phyloP scores from a whole-genome alignment of 116 monocot genomes.

The Thalassia testudinum region DNA sequence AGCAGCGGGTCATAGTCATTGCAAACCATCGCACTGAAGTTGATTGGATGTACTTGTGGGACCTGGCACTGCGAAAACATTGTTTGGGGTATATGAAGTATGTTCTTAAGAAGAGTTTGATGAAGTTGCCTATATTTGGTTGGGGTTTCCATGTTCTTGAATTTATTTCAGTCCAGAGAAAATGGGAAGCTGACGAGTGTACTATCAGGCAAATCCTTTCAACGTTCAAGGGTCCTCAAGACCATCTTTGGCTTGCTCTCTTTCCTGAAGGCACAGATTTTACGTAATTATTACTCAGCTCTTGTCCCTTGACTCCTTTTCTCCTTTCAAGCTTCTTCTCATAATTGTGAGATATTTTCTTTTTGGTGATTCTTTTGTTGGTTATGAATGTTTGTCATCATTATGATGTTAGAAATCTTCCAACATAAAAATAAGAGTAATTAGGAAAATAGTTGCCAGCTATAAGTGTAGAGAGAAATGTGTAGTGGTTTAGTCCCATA shows the following conservation, averaged over 20 bases:
- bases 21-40: slow-evolving; percentile 96
- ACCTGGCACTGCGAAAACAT: slow-evolving; percentile 83
- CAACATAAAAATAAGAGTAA: too few relatives aligned
- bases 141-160: slow-evolving; percentile 96
- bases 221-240: slow-evolving; percentile 40
- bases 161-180: slow-evolving; percentile 91
- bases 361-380: too few relatives aligned
- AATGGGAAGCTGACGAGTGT: slow-evolving; percentile 78
- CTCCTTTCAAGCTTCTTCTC: too few relatives aligned
- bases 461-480: too few relatives aligned
- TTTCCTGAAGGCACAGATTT: slow-evolving; percentile 98
- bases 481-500: too few relatives aligned
- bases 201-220: slow-evolving; percentile 46
- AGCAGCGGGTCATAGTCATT: slow-evolving; percentile 52
- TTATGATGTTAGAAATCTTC: too few relatives aligned
- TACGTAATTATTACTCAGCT: slow-evolving; percentile 38
- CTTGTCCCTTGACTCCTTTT: too few relatives aligned
- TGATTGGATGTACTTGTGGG: slow-evolving; percentile 99
- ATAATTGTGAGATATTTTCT: too few relatives aligned
- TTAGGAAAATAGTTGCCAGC: too few relatives aligned
- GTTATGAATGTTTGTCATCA: too few relatives aligned
- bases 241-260: slow-evolving; percentile 90
- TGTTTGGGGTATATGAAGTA: slow-evolving; percentile 73
- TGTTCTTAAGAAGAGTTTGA: slow-evolving; percentile 84
- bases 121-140: slow-evolving; percentile 87